A percentile compares a stretch with the other conserved stretches of the same genome.
phyloP scores from a whole-genome alignment of 441 rosid genomes.

The Gossypium davidsonii region DNA sequence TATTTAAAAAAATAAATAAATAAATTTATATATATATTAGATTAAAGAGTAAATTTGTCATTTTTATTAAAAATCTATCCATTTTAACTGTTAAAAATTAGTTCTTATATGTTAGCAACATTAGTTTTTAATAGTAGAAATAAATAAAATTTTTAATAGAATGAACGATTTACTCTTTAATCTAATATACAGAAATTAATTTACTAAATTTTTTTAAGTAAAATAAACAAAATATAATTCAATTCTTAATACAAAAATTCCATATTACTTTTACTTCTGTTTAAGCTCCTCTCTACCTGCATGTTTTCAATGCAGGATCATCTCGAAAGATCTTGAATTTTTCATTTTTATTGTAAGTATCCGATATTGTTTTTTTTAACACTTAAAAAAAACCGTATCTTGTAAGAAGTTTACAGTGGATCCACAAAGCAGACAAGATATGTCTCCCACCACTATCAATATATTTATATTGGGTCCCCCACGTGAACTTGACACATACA shows the following conservation, averaged over 20 bases:
- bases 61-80: too few species aligned
- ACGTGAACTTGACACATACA: conserved; percentile 18
- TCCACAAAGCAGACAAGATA: conserved; percentile 16
- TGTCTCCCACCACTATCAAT: conserved; percentile 12
- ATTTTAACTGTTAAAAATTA: too few species aligned
- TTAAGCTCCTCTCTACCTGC: not conserved
- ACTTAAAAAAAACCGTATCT: not conserved
- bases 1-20: too few species aligned
- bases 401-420: not conserved
- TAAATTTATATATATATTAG: too few species aligned
- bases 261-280: too few species aligned
- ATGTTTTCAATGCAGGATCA: not conserved
- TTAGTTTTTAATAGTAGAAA: too few species aligned
- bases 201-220: too few species aligned
- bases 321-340: not conserved
- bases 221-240: too few species aligned
- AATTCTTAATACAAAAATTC: too few species aligned
- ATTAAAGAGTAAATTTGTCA: too few species aligned
- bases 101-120: fast-evolving
- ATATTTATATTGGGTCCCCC: conserved; percentile 2
- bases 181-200: fast-evolving
- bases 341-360: not conserved
- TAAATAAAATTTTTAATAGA: too few species aligned
- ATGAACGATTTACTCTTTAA: fast-evolving
- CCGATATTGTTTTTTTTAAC: not conserved